Evolutionary conservation across 2,329 filamentous ascomycete species (phyloP).

Genomic region (Hypoxylon sp.): DNA sequence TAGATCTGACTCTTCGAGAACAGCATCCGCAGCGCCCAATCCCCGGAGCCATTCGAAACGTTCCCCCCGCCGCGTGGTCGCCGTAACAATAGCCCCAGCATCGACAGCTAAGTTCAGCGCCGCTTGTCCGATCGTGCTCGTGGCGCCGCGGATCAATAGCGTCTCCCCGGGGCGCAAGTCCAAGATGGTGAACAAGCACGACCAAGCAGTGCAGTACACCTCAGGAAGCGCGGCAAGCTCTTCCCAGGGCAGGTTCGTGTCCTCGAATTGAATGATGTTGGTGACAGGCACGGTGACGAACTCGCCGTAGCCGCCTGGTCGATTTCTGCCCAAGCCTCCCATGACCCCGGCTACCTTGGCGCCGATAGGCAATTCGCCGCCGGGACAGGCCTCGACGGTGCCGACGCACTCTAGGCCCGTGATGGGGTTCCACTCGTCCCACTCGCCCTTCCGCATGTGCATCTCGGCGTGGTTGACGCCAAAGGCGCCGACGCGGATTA

Average conservation of each 20-base stretch:
- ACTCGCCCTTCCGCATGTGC: constrained; percentile 62
- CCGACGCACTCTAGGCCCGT: constrained; percentile 61
- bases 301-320: constrained; percentile 59
- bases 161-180: constrained; percentile 54
- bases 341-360: constrained; percentile 57
- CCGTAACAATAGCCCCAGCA: constrained; percentile 56
- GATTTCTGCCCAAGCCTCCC: constrained; percentile 60
- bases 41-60: constrained; percentile 42
- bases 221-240: constrained; percentile 60
- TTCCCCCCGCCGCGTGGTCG: constrained; percentile 56
- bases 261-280: constrained; percentile 54
- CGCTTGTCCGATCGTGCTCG: constrained; percentile 59
- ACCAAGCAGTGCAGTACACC: constrained; percentile 58
- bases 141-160: constrained; percentile 59
- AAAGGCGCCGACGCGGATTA: constrained; percentile 59
- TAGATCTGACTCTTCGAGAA: constrained; percentile 23
- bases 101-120: constrained; percentile 53
- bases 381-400: constrained; percentile 56
- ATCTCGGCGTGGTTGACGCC: constrained; percentile 63
- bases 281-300: constrained; percentile 54
- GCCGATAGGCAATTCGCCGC: constrained; percentile 51
- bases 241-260: constrained; percentile 55
- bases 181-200: constrained; percentile 57
- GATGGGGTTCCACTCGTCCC: constrained; percentile 58
- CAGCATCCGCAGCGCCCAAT: constrained; percentile 31